Conservation (phyloP, 73 alveolate species). For the Paramecium sexaurelia region DNA sequence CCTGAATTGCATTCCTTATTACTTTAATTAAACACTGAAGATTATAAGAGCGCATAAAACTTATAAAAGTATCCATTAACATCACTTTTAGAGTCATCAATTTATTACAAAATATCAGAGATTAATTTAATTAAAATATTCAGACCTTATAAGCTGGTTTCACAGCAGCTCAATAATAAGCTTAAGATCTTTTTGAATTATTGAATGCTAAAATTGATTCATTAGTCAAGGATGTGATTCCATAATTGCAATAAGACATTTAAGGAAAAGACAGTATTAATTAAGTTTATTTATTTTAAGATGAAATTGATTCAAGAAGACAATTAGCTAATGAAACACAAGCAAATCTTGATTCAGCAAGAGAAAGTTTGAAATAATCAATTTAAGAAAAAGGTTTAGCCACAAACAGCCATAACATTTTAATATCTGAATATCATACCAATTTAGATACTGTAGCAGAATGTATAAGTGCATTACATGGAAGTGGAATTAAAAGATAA, state of each 20-base stretch:
- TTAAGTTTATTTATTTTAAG: background rate
- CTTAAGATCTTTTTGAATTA: background rate
- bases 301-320: constrained; percentile 16
- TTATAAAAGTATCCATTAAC: background rate
- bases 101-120: constrained; percentile 43
- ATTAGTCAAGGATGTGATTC: constrained; percentile 5
- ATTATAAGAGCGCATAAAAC: constrained; percentile 12
- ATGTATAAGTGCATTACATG: constrained; percentile 32
- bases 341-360: background rate
- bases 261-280: constrained; percentile 20
- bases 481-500: constrained; percentile 38
- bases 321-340: background rate
- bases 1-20: background rate
- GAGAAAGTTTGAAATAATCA: background rate
- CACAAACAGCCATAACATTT: background rate
- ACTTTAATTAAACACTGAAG: constrained; percentile 1
- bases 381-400: background rate
- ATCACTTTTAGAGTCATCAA: background rate
- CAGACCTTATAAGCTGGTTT: background rate
- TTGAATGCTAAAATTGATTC: background rate
- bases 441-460: constrained; percentile 23
- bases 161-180: background rate
- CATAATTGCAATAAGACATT: constrained; percentile 38
- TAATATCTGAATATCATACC: constrained; percentile 38
- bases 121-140: background rate